A percentile compares a stretch with the other conserved stretches of the same genome.
phyloP scores from a whole-genome alignment of 345 rosid species.

The Brassica juncea region DNA sequence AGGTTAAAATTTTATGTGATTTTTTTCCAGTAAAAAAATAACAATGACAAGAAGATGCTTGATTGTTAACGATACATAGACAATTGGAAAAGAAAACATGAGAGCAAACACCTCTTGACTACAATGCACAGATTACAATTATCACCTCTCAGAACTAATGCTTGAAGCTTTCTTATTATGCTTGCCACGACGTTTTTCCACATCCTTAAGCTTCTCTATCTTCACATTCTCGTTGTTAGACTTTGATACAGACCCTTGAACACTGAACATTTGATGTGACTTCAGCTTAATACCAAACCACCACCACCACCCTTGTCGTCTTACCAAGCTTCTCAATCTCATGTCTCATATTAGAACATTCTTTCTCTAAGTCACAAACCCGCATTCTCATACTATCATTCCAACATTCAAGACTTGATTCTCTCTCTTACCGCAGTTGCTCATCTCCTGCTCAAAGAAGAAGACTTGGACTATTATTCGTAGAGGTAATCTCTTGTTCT shows the following conservation, averaged over 20 bases:
- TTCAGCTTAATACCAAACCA: conserved; percentile 70
- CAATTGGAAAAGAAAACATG: conserved; percentile 3
- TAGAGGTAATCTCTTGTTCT: conserved; percentile 90
- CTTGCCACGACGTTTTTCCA: conserved; percentile 56
- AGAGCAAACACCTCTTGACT: conserved; percentile 6
- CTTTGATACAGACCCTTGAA: conserved; percentile 79
- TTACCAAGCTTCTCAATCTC: conserved; percentile 85
- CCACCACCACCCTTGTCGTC: conserved; percentile 35
- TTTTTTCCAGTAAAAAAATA: neutral
- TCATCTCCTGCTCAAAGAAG: conserved; percentile 96
- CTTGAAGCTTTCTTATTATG: conserved; percentile 56
- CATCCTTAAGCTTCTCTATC: conserved; percentile 60
- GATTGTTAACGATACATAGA: conserved; percentile 8
- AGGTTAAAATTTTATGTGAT: neutral
- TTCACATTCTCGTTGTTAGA: conserved; percentile 55
- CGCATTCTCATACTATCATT: conserved; percentile 93
- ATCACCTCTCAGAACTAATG: conserved; percentile 43
- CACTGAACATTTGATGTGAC: conserved; percentile 92
- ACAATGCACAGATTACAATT: conserved; percentile 35
- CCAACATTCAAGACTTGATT: conserved; percentile 92
- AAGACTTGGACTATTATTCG: conserved; percentile 90
- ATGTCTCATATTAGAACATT: conserved; percentile 76
- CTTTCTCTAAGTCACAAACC: conserved; percentile 88
- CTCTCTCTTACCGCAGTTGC: conserved; percentile 86
- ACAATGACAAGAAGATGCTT: neutral